A percentile compares a stretch with the other conserved stretches of the same genome.
These are phyloP conservation scores for Colletotrichum sp. DNA, from an alignment of 2,329 filamentous ascomycete genomes.

Conservation along the genomic window DNA sequence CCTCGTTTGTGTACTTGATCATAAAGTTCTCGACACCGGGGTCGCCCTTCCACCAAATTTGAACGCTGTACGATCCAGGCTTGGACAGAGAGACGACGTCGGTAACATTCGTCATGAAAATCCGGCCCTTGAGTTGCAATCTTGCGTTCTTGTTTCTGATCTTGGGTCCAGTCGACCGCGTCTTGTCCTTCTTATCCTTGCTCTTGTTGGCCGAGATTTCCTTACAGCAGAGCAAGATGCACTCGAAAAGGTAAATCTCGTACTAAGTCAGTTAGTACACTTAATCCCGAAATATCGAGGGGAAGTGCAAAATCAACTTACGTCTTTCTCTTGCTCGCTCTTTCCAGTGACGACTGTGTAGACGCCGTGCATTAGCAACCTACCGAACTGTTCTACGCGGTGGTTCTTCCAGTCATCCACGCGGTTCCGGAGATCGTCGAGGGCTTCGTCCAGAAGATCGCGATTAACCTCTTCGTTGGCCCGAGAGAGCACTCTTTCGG, in stretches of 20 bases:
- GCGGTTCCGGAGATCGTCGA: conserved; percentile 79
- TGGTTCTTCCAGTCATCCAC: conserved; percentile 99
- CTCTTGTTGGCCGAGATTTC: conserved; percentile 85
- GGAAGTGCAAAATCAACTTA: conserved; percentile 44
- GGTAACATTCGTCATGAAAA: conserved; percentile 99
- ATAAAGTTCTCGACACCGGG: conserved; percentile 95
- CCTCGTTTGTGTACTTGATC: conserved; percentile 91
- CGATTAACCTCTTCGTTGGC: conserved; percentile 92
- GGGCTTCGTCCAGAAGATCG: conserved; percentile 81
- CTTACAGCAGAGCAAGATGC: conserved; percentile 95
- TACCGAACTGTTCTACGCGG: conserved; percentile 88
- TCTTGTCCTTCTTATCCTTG: conserved; percentile 78
- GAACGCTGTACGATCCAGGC: conserved; percentile 90
- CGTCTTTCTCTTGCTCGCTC: conserved; percentile 91
- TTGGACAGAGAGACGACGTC: conserved; percentile 89
- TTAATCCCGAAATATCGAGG: not conserved
- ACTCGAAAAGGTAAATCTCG: conserved; percentile 96
- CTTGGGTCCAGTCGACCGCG: conserved; percentile 61
- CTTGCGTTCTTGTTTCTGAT: conserved; percentile 72
- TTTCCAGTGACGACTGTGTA: conserved; percentile 91
- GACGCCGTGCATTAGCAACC: conserved; percentile 84
- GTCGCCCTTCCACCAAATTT: conserved; percentile 99
- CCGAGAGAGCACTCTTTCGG: conserved; percentile 80
- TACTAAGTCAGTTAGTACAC: conserved; percentile 63
- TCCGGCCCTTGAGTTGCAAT: conserved; percentile 92